phyloP scores from a whole-genome alignment of 176 grass and related monocot genomes.

The Panicum miliaceum region DNA sequence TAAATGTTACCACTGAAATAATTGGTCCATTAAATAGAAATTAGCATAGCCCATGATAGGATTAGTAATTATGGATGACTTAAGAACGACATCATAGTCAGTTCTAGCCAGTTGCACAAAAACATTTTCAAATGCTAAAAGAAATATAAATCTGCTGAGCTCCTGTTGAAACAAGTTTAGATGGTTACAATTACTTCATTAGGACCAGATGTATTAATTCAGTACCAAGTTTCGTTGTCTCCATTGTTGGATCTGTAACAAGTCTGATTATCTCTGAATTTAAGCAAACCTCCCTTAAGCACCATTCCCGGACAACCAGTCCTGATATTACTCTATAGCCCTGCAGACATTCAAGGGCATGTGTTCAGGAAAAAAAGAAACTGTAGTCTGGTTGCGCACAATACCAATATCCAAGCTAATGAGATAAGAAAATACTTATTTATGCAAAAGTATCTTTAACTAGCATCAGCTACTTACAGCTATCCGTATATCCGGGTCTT shows the following conservation, averaged over 20 bases:
- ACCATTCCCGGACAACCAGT: constrained; percentile 75
- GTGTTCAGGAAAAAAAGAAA: background rate
- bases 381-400: constrained; percentile 5
- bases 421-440: constrained; percentile 23
- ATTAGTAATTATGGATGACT: constrained; percentile 23
- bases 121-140: constrained; percentile 29
- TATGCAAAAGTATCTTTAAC: constrained; percentile 24
- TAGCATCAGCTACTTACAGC: constrained; percentile 66
- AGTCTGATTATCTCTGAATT: constrained; percentile 75
- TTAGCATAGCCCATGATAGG: background rate
- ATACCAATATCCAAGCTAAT: background rate
- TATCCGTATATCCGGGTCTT: constrained; percentile 78
- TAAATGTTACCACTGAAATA: constrained; percentile 11
- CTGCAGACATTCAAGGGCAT: constrained; percentile 52
- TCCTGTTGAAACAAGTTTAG: constrained; percentile 7
- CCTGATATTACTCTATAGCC: constrained; percentile 74
- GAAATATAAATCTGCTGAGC: background rate
- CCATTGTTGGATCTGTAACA: constrained; percentile 70
- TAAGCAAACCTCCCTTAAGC: constrained; percentile 78
- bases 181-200: background rate
- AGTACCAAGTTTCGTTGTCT: constrained; percentile 81
- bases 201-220: constrained; percentile 1
- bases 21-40: background rate
- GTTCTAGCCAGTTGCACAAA: background rate
- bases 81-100: background rate